Evolutionary conservation across 208 protist genomes (phyloP), one percentile per base, ranked within the genome.

Genomic region (Wallacemonas sp.): DNA sequence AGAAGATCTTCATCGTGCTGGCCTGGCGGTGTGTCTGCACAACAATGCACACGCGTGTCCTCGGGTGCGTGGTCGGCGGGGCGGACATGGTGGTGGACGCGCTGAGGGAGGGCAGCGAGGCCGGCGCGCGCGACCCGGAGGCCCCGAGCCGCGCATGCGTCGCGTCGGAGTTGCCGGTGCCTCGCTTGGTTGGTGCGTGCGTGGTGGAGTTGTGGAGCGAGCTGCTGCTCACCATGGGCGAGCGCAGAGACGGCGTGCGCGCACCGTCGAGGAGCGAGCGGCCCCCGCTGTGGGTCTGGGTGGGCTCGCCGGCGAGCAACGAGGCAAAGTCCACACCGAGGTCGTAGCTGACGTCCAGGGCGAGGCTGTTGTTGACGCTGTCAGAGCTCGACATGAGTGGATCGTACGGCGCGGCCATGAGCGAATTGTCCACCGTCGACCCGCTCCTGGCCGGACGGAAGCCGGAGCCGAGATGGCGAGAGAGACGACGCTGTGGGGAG

Each of bases 11-110:
- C 81, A 95, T 92, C 8, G 89, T 95, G 54, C 74, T 72, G 23
- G 74, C 65, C 61, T 95, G 89, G 28, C 89, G 81, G 44, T 95
- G 89, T 44, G 84, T 91, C 67, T 95, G 89, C 36, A 95, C 89
- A 14, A 95, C 84, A 54, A 95, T 72, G 66, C 80, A 70, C 52
- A 71, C 67, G 48, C 75, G 66, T 41, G 55, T 29, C 61, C 65
- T 74, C n/a, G 16, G n/a, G 5, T 7, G 48, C 48, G 48, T 1
- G 3, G 25, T 3, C 10, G 48, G 3, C 25, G 48, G 26, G 5
- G 18, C 44, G 20, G 44, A 48, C 11, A 4, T 23, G 20, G 18
- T 3, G 11, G 44, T 7, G 18, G 11, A 18, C 20, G 44, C 8
- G 20, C 11, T 7, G 4, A 18, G 5, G 44, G 18, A 5, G 20